phyloP scores from a whole-genome alignment of 2,329 filamentous ascomycete genomes.

The Mycosphaerelloides madeirae region DNA sequence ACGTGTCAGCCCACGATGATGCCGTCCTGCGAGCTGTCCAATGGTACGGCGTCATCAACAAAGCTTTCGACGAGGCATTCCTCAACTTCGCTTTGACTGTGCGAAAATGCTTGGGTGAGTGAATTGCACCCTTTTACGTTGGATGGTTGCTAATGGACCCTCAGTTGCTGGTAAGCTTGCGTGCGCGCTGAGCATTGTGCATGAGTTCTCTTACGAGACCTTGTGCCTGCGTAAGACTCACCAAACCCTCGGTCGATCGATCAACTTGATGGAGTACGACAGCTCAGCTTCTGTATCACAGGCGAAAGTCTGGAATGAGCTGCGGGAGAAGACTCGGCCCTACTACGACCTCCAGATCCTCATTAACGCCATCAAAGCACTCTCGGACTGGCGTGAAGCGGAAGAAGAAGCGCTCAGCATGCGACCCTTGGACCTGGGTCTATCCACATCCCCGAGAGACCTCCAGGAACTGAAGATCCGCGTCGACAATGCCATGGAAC shows the following conservation, averaged over 20 bases:
- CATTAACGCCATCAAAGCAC: constrained; percentile 39
- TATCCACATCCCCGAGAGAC: constrained; percentile 19
- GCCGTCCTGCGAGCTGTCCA: constrained; percentile 75
- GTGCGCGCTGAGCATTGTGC: constrained; percentile 52
- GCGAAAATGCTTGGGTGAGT: constrained; percentile 77
- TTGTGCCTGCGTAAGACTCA: constrained; percentile 39
- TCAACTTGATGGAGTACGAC: constrained; percentile 35
- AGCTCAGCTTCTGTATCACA: constrained; percentile 15
- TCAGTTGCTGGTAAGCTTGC: constrained; percentile 46
- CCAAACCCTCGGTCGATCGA: constrained; percentile 36
- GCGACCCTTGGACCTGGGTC: constrained; percentile 14
- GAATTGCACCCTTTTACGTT: not conserved
- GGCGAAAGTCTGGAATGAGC: constrained; percentile 16
- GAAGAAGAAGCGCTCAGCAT: constrained; percentile 36
- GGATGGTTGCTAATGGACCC: constrained; percentile 15
- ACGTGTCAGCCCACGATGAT: constrained; percentile 57
- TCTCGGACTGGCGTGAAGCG: constrained; percentile 40
- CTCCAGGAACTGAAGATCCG: constrained; percentile 38
- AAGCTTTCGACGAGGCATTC: constrained; percentile 68
- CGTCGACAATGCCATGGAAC: constrained; percentile 36
- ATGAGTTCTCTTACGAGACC: constrained; percentile 48
- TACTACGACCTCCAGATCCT: constrained; percentile 44
- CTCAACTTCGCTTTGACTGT: constrained; percentile 67
- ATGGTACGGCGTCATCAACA: constrained; percentile 75
- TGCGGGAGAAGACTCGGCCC: constrained; percentile 27